phyloP scores from a whole-genome alignment of 257 asterid species.

The Fraxinus americana region DNA sequence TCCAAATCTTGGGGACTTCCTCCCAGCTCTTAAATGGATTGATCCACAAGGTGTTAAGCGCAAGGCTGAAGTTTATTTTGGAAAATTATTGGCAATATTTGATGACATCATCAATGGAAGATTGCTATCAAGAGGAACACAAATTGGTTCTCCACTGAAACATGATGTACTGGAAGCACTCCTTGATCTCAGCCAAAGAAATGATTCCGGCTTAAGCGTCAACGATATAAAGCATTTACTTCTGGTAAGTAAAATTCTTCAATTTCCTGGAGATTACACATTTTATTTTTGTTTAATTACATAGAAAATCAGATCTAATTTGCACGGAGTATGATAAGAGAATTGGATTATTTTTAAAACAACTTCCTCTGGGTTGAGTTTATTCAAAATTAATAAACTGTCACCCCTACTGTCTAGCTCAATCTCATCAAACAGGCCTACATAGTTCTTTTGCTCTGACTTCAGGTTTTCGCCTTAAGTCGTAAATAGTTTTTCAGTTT shows the following conservation, averaged over 20 bases:
- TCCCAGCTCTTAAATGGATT: slow-evolving; percentile 21
- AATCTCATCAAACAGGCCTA: too few relatives aligned
- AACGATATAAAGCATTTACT: slow-evolving; percentile 30
- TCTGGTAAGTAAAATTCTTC: slow-evolving; percentile 21
- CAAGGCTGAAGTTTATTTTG: slow-evolving; percentile 15
- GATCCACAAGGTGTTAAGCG: slow-evolving; percentile 34
- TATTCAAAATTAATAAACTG: too few relatives aligned
- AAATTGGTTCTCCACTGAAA: background rate
- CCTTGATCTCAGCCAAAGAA: slow-evolving; percentile 20
- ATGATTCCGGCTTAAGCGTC: slow-evolving; percentile 13
- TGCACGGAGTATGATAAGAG: too few relatives aligned
- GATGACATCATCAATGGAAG: slow-evolving; percentile 26
- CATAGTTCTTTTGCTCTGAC: too few relatives aligned
- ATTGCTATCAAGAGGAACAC: background rate
- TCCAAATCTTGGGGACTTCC: slow-evolving; percentile 25
- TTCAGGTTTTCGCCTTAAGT: too few relatives aligned
- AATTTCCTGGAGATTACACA: background rate
- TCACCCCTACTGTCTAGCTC: too few relatives aligned
- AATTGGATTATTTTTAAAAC: too few relatives aligned
- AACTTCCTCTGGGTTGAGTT: too few relatives aligned
- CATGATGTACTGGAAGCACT: slow-evolving; percentile 38
- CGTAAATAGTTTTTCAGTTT: too few relatives aligned
- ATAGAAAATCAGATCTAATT: too few relatives aligned
- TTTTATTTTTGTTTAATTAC: background rate
- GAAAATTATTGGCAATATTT: slow-evolving; percentile 23